Conservation (phyloP, 2,329 filamentous ascomycete genomes). For the Pseudogymnoascus pannorum region DNA sequence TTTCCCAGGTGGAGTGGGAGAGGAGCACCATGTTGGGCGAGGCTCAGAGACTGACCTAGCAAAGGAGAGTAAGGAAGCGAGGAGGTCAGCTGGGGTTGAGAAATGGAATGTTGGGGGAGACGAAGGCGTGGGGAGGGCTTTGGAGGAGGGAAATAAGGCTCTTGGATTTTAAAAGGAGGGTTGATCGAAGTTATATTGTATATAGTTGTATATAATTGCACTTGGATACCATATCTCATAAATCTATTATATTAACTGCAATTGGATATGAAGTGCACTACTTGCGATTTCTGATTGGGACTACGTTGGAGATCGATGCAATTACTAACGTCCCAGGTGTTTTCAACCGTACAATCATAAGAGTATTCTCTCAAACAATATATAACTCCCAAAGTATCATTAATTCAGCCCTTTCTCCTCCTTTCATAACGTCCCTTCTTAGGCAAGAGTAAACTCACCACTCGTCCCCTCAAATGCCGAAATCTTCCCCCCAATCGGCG, state of each 20-base stretch:
- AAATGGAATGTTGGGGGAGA: not conserved
- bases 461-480: constrained; percentile 63
- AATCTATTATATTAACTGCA: not conserved
- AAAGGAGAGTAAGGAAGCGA: not conserved
- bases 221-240: not conserved
- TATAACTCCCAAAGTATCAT: not conserved
- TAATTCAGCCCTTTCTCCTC: not conserved
- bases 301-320: not conserved
- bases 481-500: constrained; percentile 50
- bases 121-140: not conserved
- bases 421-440: not conserved
- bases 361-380: not conserved
- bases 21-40: constrained; percentile 45
- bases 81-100: not conserved
- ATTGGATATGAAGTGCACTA: not conserved
- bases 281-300: too few species aligned
- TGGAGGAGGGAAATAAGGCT: not conserved
- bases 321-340: not conserved
- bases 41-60: constrained; percentile 22
- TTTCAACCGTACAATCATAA: not conserved
- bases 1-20: constrained; percentile 65
- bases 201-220: not conserved
- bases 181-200: not conserved
- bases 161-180: not conserved
- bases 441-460: constrained; percentile 39